phyloP scores from a whole-genome alignment of 352 stramenopile species.

The Pseudoperonospora humuli region DNA sequence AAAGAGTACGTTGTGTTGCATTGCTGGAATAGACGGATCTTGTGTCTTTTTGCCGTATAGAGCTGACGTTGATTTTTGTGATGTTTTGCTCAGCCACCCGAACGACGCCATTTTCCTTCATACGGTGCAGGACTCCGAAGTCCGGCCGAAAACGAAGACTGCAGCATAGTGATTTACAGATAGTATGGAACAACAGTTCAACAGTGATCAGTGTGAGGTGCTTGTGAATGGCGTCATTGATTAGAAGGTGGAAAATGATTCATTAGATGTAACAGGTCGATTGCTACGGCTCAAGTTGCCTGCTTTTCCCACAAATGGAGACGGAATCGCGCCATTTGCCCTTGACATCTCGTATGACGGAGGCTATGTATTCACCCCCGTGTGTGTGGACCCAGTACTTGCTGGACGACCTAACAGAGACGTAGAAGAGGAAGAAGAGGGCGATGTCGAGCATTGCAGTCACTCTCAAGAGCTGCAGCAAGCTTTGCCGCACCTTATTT shows the following conservation, averaged over 20 bases:
- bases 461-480: conserved; percentile 2
- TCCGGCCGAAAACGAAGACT: conserved; percentile 68
- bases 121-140: conserved; percentile 80
- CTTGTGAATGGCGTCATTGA: too few relatives aligned
- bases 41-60: background rate
- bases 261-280: too few relatives aligned
- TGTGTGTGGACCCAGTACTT: conserved; percentile 21
- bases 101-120: conserved; percentile 93
- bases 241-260: too few relatives aligned
- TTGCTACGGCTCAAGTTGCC: conserved; percentile 25
- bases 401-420: conserved; percentile 1
- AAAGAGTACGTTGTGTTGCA: conserved; percentile 72
- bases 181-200: too few relatives aligned
- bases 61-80: background rate
- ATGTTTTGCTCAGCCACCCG: conserved; percentile 57
- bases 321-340: conserved; percentile 24
- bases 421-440: conserved; percentile 3
- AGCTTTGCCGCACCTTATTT: conserved; percentile 25
- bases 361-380: conserved; percentile 32
- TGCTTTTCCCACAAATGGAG: conserved; percentile 7
- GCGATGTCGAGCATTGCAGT: background rate
- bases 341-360: conserved; percentile 59
- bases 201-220: too few relatives aligned
- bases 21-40: background rate
- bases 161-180: too few relatives aligned